phyloP scores from a whole-genome alignment of 768 basidiomycete genomes.

The Mycena capillaripes region DNA sequence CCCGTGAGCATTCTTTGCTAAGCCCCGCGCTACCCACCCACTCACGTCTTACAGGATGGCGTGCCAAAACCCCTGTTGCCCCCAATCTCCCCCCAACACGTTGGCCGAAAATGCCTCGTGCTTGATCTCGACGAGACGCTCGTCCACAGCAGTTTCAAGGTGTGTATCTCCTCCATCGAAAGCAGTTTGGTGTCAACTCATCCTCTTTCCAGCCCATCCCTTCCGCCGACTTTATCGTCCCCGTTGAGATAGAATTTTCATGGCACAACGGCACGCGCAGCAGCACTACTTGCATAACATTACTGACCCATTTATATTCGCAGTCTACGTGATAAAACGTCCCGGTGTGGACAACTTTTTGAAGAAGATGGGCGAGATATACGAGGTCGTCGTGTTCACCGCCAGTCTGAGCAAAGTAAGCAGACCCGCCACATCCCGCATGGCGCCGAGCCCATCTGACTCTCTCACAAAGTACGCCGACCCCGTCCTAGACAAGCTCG shows the following conservation, averaged over 20 bases:
- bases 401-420: slow-evolving; percentile 96
- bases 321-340: slow-evolving; percentile 99
- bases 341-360: slow-evolving; percentile 99
- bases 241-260: slow-evolving; percentile 98
- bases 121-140: slow-evolving; percentile 90
- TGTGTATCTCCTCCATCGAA: too few relatives aligned
- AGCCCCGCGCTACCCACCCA: background rate
- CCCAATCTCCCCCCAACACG: slow-evolving; percentile 72
- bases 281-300: too few relatives aligned
- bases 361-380: slow-evolving; percentile 98
- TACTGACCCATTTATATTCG: too few relatives aligned
- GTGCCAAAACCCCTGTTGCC: slow-evolving; percentile 80
- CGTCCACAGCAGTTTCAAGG: slow-evolving; percentile 92
- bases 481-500: slow-evolving; percentile 87
- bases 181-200: too few relatives aligned
- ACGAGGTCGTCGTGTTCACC: slow-evolving; percentile 98
- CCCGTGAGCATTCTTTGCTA: slow-evolving; percentile 66
- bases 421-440: slow-evolving; percentile 17
- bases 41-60: slow-evolving; percentile 68
- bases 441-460: background rate
- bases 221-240: slow-evolving; percentile 98
- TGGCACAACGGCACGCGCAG: too few relatives aligned
- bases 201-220: too few relatives aligned
- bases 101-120: slow-evolving; percentile 86
- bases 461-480: slow-evolving; percentile 76